Evolutionary conservation across 2,329 filamentous ascomycete genomes (phyloP), one percentile per base, ranked within the genome.

Genomic region (Neofusicoccum sp.): DNA sequence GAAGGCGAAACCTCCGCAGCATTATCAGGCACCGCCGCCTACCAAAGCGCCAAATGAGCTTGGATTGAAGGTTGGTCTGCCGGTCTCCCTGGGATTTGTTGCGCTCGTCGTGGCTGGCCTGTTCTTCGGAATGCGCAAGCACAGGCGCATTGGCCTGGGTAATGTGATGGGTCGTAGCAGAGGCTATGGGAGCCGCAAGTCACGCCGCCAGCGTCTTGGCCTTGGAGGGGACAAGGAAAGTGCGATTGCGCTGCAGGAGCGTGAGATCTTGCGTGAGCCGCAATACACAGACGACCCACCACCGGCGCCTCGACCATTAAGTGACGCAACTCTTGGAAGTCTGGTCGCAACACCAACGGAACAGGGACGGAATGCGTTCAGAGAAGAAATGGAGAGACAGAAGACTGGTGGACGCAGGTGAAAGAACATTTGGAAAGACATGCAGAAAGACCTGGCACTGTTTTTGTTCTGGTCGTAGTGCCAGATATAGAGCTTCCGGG

Each of bases 61-160:
- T 8, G 57, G 45, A 5, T 14, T 60, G 45, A 60, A 60, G 34
- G 26, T 60, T 7, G 78, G 78, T 14, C 64, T 80, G 6, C 78
- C 78, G 0, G 67, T 79, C 24, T 70, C 68, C 12, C 65, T 80
- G 7, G 70, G 68, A 20, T 70, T 75, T 51, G 64, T 78, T 16
- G 53, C 75, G 14, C 34, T 75, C 14, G 70, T 79, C 34, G 64
- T 75, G 12, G 61, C 69, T n/a, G 75, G 72, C 2, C 63, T 78
- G 16, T 76, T 66, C 40, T 72, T 77, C 60, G 73, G 77, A 11
- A 79, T 79, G 75, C 67, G 73, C 11, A 71, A 75, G 57, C 72
- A 73, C 26, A 71, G 77, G 44, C 67, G 63, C 34, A 74, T 76
- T 61, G 73, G 71, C 3, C 51, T 76, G 2, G 73, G 70, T 6